phyloP scores from a whole-genome alignment of 2,329 filamentous ascomycete species.

The Neofusicoccum laricinum region DNA sequence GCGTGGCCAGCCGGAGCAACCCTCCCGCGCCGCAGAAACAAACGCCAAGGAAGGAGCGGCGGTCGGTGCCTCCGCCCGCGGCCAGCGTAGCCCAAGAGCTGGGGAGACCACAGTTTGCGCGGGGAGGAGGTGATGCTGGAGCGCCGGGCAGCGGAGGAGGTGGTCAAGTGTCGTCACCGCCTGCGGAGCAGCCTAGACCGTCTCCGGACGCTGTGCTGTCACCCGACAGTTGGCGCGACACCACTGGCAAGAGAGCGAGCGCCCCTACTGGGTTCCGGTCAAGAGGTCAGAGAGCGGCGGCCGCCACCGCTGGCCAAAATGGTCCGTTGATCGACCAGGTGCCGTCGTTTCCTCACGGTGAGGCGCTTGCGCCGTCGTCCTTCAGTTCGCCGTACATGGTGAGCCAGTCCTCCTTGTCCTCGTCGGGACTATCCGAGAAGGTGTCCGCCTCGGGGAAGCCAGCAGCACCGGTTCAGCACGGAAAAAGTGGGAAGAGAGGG shows the following conservation, averaged over 20 bases:
- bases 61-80: background rate
- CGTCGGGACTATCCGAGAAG: slow-evolving; percentile 28
- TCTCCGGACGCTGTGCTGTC: slow-evolving; percentile 22
- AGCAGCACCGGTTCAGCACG: slow-evolving; percentile 21
- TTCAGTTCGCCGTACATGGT: slow-evolving; percentile 8
- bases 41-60: background rate
- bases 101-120: background rate
- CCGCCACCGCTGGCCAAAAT: slow-evolving; percentile 19
- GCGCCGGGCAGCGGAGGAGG: slow-evolving; percentile 2
- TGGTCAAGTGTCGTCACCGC: slow-evolving; percentile 21
- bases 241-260: slow-evolving; percentile 22
- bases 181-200: slow-evolving; percentile 18
- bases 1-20: slow-evolving; percentile 34
- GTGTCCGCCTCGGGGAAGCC: slow-evolving; percentile 26
- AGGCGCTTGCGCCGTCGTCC: background rate
- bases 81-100: background rate
- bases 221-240: slow-evolving; percentile 24
- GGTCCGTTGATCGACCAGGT: background rate
- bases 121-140: background rate
- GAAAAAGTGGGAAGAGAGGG: slow-evolving; percentile 46
- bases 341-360: slow-evolving; percentile 17
- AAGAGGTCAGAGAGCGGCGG: slow-evolving; percentile 27
- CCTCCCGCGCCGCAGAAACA: background rate
- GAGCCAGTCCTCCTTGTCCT: slow-evolving; percentile 16
- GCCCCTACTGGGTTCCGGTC: slow-evolving; percentile 32